Base-by-base conservation (phyloP, 2,329 filamentous ascomycete species). In the Aspergillus oerlinghausenensis region DNA sequence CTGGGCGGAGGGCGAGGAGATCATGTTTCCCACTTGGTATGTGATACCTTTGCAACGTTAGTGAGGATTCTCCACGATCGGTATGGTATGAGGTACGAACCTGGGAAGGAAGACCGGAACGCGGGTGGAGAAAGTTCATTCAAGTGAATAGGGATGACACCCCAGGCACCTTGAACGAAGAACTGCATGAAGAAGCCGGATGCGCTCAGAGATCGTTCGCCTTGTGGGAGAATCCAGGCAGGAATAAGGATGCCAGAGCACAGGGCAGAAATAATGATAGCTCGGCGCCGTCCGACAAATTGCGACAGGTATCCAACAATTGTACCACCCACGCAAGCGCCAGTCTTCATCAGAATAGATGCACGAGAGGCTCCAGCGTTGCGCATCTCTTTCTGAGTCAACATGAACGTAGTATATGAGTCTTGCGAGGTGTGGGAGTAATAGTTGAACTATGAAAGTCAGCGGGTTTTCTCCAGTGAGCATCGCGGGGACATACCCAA, bases 381-480 rank as follows among this genome's bases (percentile, higher is more conserved):
- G 54, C 79, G 67, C 57, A 92, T 79, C 60, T 86, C 84, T 73
- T 92, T 92, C 64, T 90, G 82, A 4, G 81, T 81, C 42, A 87
- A 79, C 86, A 92, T 88, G 70, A 92, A 91, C 3, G 89, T 92
- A 0, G 89, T 91, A 76, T 92, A 92, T 50, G 83, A 88, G 75
- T 93, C 89, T 71, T 93, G 89, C 25, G 85, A 88, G 1, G 88
- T 90, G 77, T 93, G 89, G 51, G 86, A 88, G 76, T 89, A 91
- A 72, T 80, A 86, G 74, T 86, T 87, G 77, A 86, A 85, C 70
- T 70, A 50, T 11, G n/a, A 8, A 14, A 7, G 21, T 45, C 26
- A 35, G 50, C 9, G 25, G 52, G 11, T 25, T 25, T 9, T 19
- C 26, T 35, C 29, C n/a, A 40, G 9, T n/a, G 17, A 14, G 21